These are phyloP conservation scores for Botrytis squamosa DNA, from an alignment of 2,329 filamentous ascomycete genomes.

Conservation along the genomic window DNA sequence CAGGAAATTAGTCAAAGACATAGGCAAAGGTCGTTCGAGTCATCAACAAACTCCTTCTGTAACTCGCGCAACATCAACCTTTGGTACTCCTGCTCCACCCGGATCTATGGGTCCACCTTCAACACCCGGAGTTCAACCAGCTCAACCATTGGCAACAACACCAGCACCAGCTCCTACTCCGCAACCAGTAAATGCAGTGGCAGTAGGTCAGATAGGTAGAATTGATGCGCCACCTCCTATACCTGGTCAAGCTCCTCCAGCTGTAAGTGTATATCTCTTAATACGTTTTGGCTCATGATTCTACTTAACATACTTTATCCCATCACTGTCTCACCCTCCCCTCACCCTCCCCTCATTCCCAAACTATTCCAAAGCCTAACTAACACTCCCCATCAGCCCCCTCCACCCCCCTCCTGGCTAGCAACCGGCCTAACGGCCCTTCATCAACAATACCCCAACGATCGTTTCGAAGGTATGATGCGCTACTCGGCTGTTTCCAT, in stretches of 20 bases:
- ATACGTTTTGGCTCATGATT: constrained; percentile 23
- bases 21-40: constrained; percentile 46
- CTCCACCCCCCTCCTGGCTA: constrained; percentile 86
- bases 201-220: constrained; percentile 59
- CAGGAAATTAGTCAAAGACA: constrained; percentile 60
- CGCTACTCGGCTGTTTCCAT: constrained; percentile 80
- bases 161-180: constrained; percentile 36
- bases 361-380: constrained; percentile 21
- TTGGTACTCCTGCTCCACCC: constrained; percentile 48
- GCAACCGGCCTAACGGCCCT: constrained; percentile 69
- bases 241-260: constrained; percentile 54
- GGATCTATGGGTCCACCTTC: constrained; percentile 55
- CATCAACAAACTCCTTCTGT: constrained; percentile 45
- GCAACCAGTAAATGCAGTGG: constrained; percentile 38
- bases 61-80: constrained; percentile 47
- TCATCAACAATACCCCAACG: constrained; percentile 68
- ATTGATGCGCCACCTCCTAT: constrained; percentile 63
- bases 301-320: constrained; percentile 32
- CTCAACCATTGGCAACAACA: constrained; percentile 30
- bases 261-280: constrained; percentile 53
- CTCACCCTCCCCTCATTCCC: neutral
- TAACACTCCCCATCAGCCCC: constrained; percentile 50
- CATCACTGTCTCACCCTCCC: constrained; percentile 29
- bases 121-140: constrained; percentile 40
- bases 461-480: constrained; percentile 89